A percentile compares a stretch with the other conserved stretches of the same genome.
Evolutionary conservation across 1,284 basidiomycete genomes (phyloP).

Genomic region (Microbotryum lychnidis-dioicae): DNA sequence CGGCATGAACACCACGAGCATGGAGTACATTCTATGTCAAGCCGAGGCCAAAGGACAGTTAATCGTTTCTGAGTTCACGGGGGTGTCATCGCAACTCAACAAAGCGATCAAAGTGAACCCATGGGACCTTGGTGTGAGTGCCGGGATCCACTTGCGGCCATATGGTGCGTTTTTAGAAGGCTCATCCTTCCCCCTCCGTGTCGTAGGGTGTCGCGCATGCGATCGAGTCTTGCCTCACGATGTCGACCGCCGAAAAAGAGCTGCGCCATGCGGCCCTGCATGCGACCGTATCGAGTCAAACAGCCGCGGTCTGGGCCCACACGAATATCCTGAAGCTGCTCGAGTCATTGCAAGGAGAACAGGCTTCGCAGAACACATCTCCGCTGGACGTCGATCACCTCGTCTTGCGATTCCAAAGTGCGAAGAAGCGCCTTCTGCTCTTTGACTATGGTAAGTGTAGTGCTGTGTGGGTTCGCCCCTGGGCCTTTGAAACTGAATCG

Average conservation of each 20-base stretch:
- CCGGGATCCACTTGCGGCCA: neutral
- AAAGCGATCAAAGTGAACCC: constrained; percentile 77
- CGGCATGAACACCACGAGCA: constrained; percentile 95
- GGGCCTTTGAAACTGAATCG: neutral
- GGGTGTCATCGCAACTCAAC: constrained; percentile 79
- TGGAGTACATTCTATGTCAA: constrained; percentile 95
- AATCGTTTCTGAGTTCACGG: constrained; percentile 95
- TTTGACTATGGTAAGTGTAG: constrained; percentile 86
- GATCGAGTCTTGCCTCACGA: constrained; percentile 78
- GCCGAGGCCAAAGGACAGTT: constrained; percentile 71
- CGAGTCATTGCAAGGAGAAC: constrained; percentile 67
- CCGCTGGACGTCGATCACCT: constrained; percentile 63
- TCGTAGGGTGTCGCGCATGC: constrained; percentile 80
- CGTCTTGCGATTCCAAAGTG: constrained; percentile 56
- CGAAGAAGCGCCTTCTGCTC: constrained; percentile 78
- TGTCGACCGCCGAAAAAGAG: constrained; percentile 69
- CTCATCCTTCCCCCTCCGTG: constrained; percentile 30
- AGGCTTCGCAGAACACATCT: constrained; percentile 78
- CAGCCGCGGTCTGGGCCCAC: constrained; percentile 90
- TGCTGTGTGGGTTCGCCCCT: neutral
- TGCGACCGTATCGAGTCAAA: constrained; percentile 84
- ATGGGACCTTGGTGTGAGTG: constrained; percentile 72
- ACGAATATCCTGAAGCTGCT: constrained; percentile 82
- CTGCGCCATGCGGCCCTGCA: constrained; percentile 66
- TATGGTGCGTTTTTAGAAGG: neutral